phyloP scores from a whole-genome alignment of 352 stramenopile genomes.

The Phytophthora tentaculata region DNA sequence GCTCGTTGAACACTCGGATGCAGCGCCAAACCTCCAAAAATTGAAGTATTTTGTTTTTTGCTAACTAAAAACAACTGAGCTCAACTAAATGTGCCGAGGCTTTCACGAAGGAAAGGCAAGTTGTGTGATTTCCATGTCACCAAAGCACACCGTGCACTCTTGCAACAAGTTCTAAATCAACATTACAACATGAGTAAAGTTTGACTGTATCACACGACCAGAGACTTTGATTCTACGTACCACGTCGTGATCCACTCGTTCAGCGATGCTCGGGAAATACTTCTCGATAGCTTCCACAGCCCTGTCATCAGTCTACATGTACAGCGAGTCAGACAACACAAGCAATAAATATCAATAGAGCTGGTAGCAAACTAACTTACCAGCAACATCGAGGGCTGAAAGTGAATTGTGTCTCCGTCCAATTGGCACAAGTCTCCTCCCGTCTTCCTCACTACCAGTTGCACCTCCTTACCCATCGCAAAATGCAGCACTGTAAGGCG shows the following conservation, averaged over 20 bases:
- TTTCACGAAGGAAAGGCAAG: slow-evolving; percentile 31
- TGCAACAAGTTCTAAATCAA: slow-evolving; percentile 33
- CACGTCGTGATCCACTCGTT: slow-evolving; percentile 45
- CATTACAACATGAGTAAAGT: not conserved
- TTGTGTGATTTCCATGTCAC: slow-evolving; percentile 45
- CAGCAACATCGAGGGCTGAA: slow-evolving; percentile 46
- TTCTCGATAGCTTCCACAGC: slow-evolving; percentile 58
- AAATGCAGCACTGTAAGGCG: slow-evolving; percentile 67
- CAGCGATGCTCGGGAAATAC: slow-evolving; percentile 71
- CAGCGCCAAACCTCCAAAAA: slow-evolving; percentile 17
- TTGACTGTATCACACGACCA: not conserved
- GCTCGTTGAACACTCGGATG: slow-evolving; percentile 10
- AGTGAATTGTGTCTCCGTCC: slow-evolving; percentile 50
- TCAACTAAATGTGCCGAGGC: not conserved
- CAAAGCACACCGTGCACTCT: slow-evolving; percentile 59
- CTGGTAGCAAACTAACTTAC: slow-evolving; percentile 19
- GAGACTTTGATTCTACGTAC: slow-evolving; percentile 27
- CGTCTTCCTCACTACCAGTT: slow-evolving; percentile 60
- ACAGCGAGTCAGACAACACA: slow-evolving; percentile 5
- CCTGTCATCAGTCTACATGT: slow-evolving; percentile 70
- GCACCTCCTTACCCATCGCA: slow-evolving; percentile 41
- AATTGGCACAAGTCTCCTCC: slow-evolving; percentile 67
- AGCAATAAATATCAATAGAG: slow-evolving; percentile 4
- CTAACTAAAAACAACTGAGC: not conserved
- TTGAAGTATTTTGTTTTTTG: slow-evolving; percentile 43